Base-by-base conservation (phyloP, 768 basidiomycete genomes). In the Auricularia heimuer region DNA sequence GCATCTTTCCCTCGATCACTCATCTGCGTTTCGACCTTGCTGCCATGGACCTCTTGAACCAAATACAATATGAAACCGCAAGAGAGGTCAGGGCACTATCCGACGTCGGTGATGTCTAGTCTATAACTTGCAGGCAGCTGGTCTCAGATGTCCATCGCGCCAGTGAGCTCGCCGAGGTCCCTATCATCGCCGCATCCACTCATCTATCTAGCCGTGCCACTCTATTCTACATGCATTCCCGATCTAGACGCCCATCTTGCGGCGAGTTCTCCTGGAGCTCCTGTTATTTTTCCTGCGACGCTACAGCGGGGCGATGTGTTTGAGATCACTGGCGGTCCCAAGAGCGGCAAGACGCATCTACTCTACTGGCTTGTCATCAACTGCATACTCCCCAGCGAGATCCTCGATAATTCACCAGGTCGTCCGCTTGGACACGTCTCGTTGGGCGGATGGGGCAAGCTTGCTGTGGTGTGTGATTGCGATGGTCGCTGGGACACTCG, bases 301-400 rank as follows among this genome's bases (percentile, higher is more conserved):
- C 70, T 84, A 39, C 67, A 73, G 56, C 76, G 79, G 58, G 87
- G 87, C 42, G 86, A 91, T 72, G 79, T 89, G 47, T 75, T 93
- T 67, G 87, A 90, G 74, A 79, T 94, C 24, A 87, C 92, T 74
- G 92, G 92, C 1, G 82, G 85, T 2, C 77, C 90, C 3, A 81
- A 80, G 34, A 85, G 87, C 4, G 92, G 90, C 35, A 94, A 94
- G 75, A 87, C 89, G 2, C 87, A 88, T 67, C 75, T 94, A n/a
- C 74, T 92, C 34, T 88, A 88, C 71, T 81, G 83, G 71, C 73
- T 91, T 61, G 72, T 89, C 34, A 74, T 83, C 12, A 80, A 78
- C 24, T 85, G 87, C 68, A 77, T 91, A 64, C 73, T 84, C 11
- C 88, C 89, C 24, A 45, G 65, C 36, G 69, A 67, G 39, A 37